phyloP scores from a whole-genome alignment of 2,329 filamentous ascomycete genomes.

The Phyllosticta capitalensis region DNA sequence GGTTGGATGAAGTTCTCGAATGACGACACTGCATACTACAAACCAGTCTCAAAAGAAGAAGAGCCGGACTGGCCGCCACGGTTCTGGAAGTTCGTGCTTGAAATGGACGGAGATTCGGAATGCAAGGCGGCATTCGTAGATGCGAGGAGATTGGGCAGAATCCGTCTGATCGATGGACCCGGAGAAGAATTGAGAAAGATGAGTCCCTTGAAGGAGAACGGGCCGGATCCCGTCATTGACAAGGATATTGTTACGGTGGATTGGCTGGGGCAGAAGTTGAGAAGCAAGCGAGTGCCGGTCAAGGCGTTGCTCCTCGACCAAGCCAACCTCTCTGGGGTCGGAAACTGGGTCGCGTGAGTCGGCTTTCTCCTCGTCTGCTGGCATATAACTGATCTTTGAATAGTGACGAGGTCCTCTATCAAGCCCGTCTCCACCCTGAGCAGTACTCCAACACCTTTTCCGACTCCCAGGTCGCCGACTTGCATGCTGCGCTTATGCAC shows the following conservation, averaged over 20 bases:
- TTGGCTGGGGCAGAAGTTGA: slow-evolving; percentile 64
- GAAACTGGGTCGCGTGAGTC: slow-evolving; percentile 80
- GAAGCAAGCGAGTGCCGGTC: slow-evolving; percentile 69
- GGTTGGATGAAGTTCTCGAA: slow-evolving; percentile 85
- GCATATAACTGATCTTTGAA: not conserved
- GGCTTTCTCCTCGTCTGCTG: not conserved
- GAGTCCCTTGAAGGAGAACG: slow-evolving; percentile 79
- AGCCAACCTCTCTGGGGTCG: slow-evolving; percentile 78
- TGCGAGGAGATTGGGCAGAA: slow-evolving; percentile 64
- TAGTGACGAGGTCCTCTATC: slow-evolving; percentile 79
- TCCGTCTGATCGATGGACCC: slow-evolving; percentile 73
- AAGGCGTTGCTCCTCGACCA: slow-evolving; percentile 88
- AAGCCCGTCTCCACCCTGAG: slow-evolving; percentile 82
- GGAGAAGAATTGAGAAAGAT: slow-evolving; percentile 65
- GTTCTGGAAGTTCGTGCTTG: slow-evolving; percentile 77
- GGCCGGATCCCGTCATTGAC: slow-evolving; percentile 84
- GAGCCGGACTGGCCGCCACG: slow-evolving; percentile 74
- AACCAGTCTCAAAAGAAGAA: slow-evolving; percentile 47
- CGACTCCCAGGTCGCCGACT: slow-evolving; percentile 57
- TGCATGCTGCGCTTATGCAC: slow-evolving; percentile 65
- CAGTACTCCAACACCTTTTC: slow-evolving; percentile 80
- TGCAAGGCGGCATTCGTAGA: slow-evolving; percentile 74
- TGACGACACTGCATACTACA: slow-evolving; percentile 71
- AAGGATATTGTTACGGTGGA: slow-evolving; percentile 64
- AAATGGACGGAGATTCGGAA: slow-evolving; percentile 53